These are phyloP conservation scores for Brettanomyces custersianus DNA, from an alignment of 805 yeast species.

Conservation along the genomic window DNA sequence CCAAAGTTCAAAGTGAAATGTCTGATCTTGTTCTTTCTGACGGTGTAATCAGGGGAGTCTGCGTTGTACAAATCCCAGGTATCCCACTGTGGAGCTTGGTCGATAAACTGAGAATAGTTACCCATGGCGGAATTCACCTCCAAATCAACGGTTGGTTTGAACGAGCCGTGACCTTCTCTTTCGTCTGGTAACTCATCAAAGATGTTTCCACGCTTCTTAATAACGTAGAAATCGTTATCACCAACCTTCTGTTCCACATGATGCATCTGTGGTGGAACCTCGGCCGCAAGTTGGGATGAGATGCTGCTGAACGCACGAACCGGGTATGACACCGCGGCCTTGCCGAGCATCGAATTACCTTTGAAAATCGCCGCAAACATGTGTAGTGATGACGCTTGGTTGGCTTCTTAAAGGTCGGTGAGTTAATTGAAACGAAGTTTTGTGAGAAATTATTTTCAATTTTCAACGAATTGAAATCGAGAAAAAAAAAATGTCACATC, in stretches of 20 bases:
- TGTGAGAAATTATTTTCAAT: too few species aligned
- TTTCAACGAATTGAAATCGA: too few species aligned
- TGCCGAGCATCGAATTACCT: too few species aligned
- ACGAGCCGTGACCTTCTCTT: constrained; percentile 15
- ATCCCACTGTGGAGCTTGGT: constrained; percentile 26
- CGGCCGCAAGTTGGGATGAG: background rate
- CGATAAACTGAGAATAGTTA: constrained; percentile 25
- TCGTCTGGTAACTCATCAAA: constrained; percentile 13
- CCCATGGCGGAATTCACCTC: constrained; percentile 36
- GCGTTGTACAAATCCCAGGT: constrained; percentile 27
- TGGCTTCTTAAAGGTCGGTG: too few species aligned
- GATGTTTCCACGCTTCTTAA: constrained; percentile 22
- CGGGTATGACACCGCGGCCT: too few species aligned
- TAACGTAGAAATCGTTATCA: constrained; percentile 24
- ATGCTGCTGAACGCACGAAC: background rate
- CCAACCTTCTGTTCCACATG: constrained; percentile 17
- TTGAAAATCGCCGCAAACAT: background rate
- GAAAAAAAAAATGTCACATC: too few species aligned
- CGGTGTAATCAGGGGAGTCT: constrained; percentile 28
- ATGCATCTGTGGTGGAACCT: constrained; percentile 7
- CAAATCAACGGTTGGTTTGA: constrained; percentile 17
- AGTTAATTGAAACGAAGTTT: too few species aligned
- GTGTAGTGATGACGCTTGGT: too few species aligned
- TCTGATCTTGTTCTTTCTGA: constrained; percentile 48
- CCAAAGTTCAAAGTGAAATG: constrained; percentile 88